These are phyloP conservation scores for Chrysanthemum seticuspe DNA, from an alignment of 129 eudicot genomes.

Conservation along the genomic window DNA sequence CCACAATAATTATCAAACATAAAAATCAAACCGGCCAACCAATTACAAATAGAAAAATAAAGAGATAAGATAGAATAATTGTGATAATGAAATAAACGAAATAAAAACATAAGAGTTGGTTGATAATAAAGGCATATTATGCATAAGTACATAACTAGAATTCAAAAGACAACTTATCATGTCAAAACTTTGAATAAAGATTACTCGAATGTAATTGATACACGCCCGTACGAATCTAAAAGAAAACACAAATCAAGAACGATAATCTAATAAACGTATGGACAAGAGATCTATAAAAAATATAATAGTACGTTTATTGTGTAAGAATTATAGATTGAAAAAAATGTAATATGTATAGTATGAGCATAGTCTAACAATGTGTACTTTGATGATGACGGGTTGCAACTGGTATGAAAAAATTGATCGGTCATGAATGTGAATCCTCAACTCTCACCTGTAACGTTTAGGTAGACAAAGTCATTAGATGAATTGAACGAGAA, in stretches of 20 bases:
- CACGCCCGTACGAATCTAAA: slow-evolving; percentile 11
- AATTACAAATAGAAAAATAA: slow-evolving; percentile 28
- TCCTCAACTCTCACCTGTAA: slow-evolving; percentile 32
- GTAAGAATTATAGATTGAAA: slow-evolving; percentile 20
- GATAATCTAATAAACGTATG: not conserved
- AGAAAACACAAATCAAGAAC: not conserved
- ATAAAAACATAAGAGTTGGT: not conserved
- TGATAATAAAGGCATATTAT: not conserved
- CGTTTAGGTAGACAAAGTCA: slow-evolving; percentile 9
- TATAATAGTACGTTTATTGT: slow-evolving; percentile 5
- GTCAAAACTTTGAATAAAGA: not conserved
- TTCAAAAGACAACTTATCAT: not conserved
- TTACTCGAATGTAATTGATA: slow-evolving; percentile 10
- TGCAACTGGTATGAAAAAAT: slow-evolving; percentile 19
- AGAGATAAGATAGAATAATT: slow-evolving; percentile 22
- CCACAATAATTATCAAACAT: slow-evolving; percentile 10
- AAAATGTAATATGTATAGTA: slow-evolving; percentile 13
- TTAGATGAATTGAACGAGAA: slow-evolving; percentile 19
- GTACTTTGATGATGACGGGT: slow-evolving; percentile 20
- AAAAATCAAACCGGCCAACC: slow-evolving; percentile 22
- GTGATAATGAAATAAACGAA: not conserved
- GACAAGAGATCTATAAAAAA: slow-evolving; percentile 6
- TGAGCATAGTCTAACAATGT: slow-evolving; percentile 18
- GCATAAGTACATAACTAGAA: not conserved
- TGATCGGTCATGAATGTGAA: slow-evolving; percentile 30